Evolutionary conservation across 371 early-diverging fungal species (phyloP).

Genomic region (Rhizomucor pusillus): DNA sequence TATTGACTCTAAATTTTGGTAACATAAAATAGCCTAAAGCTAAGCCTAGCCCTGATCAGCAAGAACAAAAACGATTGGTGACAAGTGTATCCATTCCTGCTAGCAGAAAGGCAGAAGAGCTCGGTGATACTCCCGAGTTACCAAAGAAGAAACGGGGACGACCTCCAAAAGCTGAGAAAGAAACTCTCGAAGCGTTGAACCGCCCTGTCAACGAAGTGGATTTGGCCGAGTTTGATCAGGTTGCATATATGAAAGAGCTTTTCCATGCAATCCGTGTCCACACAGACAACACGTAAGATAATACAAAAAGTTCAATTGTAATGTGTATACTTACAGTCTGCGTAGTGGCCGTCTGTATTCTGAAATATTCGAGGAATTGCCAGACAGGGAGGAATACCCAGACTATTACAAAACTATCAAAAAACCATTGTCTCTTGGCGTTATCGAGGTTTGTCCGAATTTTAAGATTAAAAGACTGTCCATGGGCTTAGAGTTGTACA

Average conservation of each 20-base stretch:
- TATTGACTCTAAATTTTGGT: too few species aligned
- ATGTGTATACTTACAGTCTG: constrained; percentile 1
- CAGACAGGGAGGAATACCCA: constrained; percentile 76
- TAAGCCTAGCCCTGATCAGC: not conserved
- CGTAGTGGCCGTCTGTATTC: constrained; percentile 62
- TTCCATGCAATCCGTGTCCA: constrained; percentile 38
- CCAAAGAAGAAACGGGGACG: constrained; percentile 39
- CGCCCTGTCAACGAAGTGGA: constrained; percentile 34
- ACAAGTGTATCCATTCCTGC: too few species aligned
- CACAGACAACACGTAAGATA: constrained; percentile 40
- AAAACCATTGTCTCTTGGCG: constrained; percentile 66
- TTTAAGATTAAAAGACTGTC: not conserved
- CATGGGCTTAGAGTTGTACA: too few species aligned
- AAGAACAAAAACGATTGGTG: not conserved
- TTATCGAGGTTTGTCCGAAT: constrained; percentile 37
- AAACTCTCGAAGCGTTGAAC: constrained; percentile 16
- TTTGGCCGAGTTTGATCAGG: constrained; percentile 33
- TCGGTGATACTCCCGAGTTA: constrained; percentile 1
- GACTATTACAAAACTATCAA: constrained; percentile 89
- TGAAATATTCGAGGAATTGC: constrained; percentile 79
- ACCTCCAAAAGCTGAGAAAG: constrained; percentile 44
- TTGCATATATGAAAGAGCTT: constrained; percentile 37
- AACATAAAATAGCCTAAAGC: too few species aligned
- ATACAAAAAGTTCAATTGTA: not conserved
- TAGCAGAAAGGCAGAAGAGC: not conserved